Percentiles rank a stretch among this genome's conserved stretches.
phyloP scores from a whole-genome alignment of 495 filamentous ascomycete species.

The Podospora pseudopauciseta region DNA sequence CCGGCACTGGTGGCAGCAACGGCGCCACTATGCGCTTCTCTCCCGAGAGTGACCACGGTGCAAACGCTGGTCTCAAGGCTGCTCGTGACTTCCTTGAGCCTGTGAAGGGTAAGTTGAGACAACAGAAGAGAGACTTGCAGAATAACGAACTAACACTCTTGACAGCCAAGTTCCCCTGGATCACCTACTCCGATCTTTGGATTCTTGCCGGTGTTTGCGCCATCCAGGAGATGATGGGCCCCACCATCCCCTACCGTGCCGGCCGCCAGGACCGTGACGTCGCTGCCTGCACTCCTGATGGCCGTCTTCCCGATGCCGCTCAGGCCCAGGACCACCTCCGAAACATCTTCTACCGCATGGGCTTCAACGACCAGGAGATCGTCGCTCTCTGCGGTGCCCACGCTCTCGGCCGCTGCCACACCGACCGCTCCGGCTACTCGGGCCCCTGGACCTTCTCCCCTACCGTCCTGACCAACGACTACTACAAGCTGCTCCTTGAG shows the following conservation, averaged over 20 bases:
- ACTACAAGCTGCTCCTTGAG: slow-evolving; percentile 76
- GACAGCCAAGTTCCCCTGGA: slow-evolving; percentile 84
- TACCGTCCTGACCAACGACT: slow-evolving; percentile 92
- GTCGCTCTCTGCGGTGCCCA: slow-evolving; percentile 88
- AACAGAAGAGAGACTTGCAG: slow-evolving; percentile 1
- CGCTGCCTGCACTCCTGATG: slow-evolving; percentile 88
- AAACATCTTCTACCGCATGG: slow-evolving; percentile 94
- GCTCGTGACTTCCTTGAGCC: slow-evolving; percentile 92
- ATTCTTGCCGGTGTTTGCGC: slow-evolving; percentile 81
- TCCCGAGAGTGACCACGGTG: slow-evolving; percentile 87
- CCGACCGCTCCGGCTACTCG: slow-evolving; percentile 80
- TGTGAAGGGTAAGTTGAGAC: slow-evolving; percentile 60
- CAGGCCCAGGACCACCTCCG: slow-evolving; percentile 82
- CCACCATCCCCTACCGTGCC: slow-evolving; percentile 82
- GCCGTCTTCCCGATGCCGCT: slow-evolving; percentile 85
- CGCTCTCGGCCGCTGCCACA: slow-evolving; percentile 89
- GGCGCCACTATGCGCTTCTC: slow-evolving; percentile 97
- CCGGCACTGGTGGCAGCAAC: slow-evolving; percentile 88
- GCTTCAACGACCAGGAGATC: slow-evolving; percentile 96
- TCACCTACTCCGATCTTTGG: slow-evolving; percentile 94
- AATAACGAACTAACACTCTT: slow-evolving; percentile 31
- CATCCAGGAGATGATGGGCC: slow-evolving; percentile 94
- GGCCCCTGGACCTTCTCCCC: slow-evolving; percentile 97
- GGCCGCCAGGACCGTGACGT: slow-evolving; percentile 80
- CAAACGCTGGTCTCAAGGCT: slow-evolving; percentile 84